A percentile compares a stretch with the other conserved stretches of the same genome.
These are phyloP conservation scores for Ascochyta pisi DNA, from an alignment of 2,329 filamentous ascomycete genomes.

Conservation along the genomic window DNA sequence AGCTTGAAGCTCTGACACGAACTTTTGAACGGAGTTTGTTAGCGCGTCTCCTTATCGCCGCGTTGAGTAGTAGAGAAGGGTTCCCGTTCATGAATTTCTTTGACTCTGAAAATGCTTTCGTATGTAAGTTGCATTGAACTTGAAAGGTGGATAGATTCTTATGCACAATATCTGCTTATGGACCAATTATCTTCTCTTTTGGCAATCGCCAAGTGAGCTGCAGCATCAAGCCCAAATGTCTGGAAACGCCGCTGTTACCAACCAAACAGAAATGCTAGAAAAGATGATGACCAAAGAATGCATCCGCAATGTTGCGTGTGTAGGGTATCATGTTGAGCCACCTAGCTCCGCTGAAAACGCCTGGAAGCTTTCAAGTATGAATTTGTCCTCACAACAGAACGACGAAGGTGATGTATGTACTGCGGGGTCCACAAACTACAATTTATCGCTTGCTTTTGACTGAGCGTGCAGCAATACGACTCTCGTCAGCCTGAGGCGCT, in stretches of 20 bases:
- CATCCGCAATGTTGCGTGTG: not conserved
- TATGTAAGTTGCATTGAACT: not conserved
- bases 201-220: not conserved
- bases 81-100: too few relatives aligned
- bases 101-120: not conserved
- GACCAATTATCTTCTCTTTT: not conserved
- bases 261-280: not conserved
- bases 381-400: not conserved
- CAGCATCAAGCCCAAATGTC: not conserved
- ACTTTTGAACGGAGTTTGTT: slow-evolving; percentile 32
- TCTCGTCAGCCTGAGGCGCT: not conserved
- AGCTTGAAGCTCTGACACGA: slow-evolving; percentile 21
- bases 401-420: not conserved
- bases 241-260: not conserved
- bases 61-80: not conserved
- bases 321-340: not conserved
- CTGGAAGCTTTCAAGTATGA: not conserved
- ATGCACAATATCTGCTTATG: not conserved
- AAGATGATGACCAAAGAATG: not conserved
- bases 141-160: not conserved
- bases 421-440: not conserved
- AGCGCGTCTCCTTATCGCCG: slow-evolving; percentile 29
- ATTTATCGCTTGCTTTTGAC: not conserved
- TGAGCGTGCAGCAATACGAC: not conserved
- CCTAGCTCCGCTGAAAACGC: not conserved